Evolutionary conservation across 768 basidiomycete genomes (phyloP), one percentile per base, ranked within the genome.

Genomic region (Boletus rubescentipes): DNA sequence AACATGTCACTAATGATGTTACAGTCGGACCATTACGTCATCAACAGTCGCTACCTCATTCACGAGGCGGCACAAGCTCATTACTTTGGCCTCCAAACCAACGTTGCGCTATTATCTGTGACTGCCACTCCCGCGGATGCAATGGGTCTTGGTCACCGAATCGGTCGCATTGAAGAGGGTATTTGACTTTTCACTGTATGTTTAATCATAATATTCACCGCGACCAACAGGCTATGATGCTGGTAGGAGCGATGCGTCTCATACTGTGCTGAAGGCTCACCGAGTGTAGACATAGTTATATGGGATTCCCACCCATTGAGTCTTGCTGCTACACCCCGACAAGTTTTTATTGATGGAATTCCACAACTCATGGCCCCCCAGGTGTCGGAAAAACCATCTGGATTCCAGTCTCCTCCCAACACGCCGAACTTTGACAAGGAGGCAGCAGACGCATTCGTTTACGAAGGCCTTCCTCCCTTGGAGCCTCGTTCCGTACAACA

Each of bases 311-410:
- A 91, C 69, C 91, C 91, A 1, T 76, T 93, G 29, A 77, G 77
- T 29, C 72, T 90, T 20, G 89, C 86, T 49, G 85, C 91, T 3
- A 90, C 87, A 0, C 91, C 91, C 0, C 65, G 74, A 12, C 83
- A 85, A 52, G 83, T 90, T 26, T 95, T 86, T 77, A 89, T 95
- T 59, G 93, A 97, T 67, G 93, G 93, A 2, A 84, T 92, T 53
- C 66, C 83, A 4, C 92, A 95, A 62, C 76, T 89, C 46, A 75
- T 75, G 43, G 68, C 73, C n/a, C 77, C 78, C 16, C 61, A 71
- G 5, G 73, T 77, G 53, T 65, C 68, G 1, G 67, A 65, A 4
- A 67, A 73, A 57, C 78, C 79, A 2, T 51, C 58, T 9, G 53
- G 65, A 15, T 79, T 73, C 64, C 80, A 82, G 57, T 60, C 62